Base-by-base conservation (phyloP, 139 green algal genomes). In the Volvox reticuliferus region DNA sequence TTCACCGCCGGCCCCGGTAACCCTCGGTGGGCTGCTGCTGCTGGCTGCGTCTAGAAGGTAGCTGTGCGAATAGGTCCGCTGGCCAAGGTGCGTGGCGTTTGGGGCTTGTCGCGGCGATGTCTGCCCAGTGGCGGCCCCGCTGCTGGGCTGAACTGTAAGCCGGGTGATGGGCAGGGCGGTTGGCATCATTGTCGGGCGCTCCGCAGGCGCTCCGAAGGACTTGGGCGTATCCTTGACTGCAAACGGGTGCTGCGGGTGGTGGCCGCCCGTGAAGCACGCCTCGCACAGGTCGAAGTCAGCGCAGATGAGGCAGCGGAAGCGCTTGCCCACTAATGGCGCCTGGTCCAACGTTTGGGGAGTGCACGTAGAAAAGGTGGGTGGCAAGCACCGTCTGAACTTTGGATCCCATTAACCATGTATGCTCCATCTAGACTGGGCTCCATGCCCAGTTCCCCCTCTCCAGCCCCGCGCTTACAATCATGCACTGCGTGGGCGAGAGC, bases 221-320 rank as follows among this genome's bases (percentile, higher is more conserved):
- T 89, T 92, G 30, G 93, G 93, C 2, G 75, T 93, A 28, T 91
- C 93, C 33, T 91, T 90, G 67, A 89, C 85, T 0, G 88, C 93
- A 63, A 95, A 93, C 2, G 93, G 91, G 80, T 95, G 91, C 83
- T 95, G 91, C 50, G 93, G 90, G 87, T 95, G 93, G 71, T 90
- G 71, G 20, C 92, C 91, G 12, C n/a, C 84, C 0, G 69, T 2
- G 90, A 96, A 96, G 87, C 94, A 96, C 19, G 2, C 69, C 62
- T 93, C 89, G 82, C 93, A 96, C 65, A 96, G 76, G 91, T 94
- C 88, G 12, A 93, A 79, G 79, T 93, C 90, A 12, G 73, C 79
- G 87, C 93, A 96, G 73, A 95, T 92, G 69, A 95, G 83, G 89
- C 94, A 96, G 63, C 89, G 79, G 89, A 89, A 95, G 73, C 93